These are phyloP conservation scores for Metschnikowia anglica DNA, from an alignment of 805 yeast genomes.

Conservation along the genomic window DNA sequence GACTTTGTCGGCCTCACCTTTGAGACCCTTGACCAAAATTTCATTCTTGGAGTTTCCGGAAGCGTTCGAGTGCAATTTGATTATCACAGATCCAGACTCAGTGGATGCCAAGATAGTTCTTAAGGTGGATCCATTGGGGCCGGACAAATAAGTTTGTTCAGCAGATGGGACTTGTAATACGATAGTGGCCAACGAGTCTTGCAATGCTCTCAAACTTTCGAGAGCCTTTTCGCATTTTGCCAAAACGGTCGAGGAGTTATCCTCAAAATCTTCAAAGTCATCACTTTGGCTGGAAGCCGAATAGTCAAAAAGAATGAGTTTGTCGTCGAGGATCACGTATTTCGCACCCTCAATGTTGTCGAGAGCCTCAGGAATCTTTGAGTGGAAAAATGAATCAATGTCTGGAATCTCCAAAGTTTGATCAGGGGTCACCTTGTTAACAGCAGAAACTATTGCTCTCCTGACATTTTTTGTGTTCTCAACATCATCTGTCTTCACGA, in stretches of 20 bases:
- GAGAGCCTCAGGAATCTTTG: conserved; percentile 44
- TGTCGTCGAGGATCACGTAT: conserved; percentile 51
- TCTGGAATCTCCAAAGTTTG: conserved; percentile 58
- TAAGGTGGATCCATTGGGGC: conserved; percentile 62
- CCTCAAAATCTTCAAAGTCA: conserved; percentile 66
- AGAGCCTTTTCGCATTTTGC: conserved; percentile 54
- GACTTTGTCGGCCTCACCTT: conserved; percentile 57
- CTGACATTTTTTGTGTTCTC: conserved; percentile 61
- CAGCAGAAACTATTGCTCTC: conserved; percentile 66
- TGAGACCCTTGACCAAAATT: conserved; percentile 68
- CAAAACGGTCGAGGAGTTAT: conserved; percentile 53
- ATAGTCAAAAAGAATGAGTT: conserved; percentile 55
- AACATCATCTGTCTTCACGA: conserved; percentile 46
- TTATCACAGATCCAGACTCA: conserved; percentile 40
- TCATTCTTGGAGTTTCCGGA: conserved; percentile 45
- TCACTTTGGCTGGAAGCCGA: conserved; percentile 41
- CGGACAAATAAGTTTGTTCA: conserved; percentile 59
- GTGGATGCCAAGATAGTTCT: conserved; percentile 39
- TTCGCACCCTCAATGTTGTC: conserved; percentile 47
- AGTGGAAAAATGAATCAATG: conserved; percentile 60
- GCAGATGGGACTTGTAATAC: conserved; percentile 51
- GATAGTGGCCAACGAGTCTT: conserved; percentile 50
- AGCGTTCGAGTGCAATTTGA: conserved; percentile 48
- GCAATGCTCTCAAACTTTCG: conserved; percentile 56
- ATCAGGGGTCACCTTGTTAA: conserved; percentile 70